Evolutionary conservation across 2,329 filamentous ascomycete species (phyloP), one percentile per base, ranked within the genome.

Genomic region (Tothia fuscella): DNA sequence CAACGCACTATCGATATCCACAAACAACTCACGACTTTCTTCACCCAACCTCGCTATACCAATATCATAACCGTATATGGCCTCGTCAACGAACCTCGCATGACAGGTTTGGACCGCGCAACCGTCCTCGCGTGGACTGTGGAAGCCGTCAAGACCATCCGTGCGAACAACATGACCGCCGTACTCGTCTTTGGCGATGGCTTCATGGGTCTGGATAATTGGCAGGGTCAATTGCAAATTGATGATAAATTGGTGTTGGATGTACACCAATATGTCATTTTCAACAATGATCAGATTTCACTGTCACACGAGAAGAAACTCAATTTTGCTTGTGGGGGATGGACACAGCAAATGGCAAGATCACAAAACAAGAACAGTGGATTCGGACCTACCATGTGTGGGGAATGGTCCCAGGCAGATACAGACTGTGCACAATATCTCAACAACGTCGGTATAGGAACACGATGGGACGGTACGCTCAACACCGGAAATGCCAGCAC

Each of bases 241-340:
- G 73, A 82, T 55, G 70, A 80, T 35, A 74, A 79, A 48, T 68
- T 96, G 49, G 74, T 93, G 14, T 76, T 98, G n/a, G 91, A 98
- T 62, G 91, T 93, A 28, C 91, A 98, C 63, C 89, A 96, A 61
- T 98, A 98, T 61, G 85, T 93, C 55, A 95, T 95, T 60, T 98
- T 98, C 72, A 95, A 98, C 69, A 76, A 76, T 29, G 78, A 82
- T 49, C 85, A 93, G 60, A 82, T 98, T 55, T 74, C 76, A 36
- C 80, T 82, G 55, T 80, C 80, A 43, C 91, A 96, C 65, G 71
- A 79, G 42, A 72, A 80, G 50, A 95, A 95, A 64, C 72, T 96
- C 44, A 70, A 81, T 46, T 93, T 93, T 56, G 86, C 89, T 3
- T 98, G 91, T 65, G 66, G 72, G 14, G 86, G 78, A 41, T 98